phyloP scores from a whole-genome alignment of 176 grass and related monocot species.

The Aegilops umbellulata region DNA sequence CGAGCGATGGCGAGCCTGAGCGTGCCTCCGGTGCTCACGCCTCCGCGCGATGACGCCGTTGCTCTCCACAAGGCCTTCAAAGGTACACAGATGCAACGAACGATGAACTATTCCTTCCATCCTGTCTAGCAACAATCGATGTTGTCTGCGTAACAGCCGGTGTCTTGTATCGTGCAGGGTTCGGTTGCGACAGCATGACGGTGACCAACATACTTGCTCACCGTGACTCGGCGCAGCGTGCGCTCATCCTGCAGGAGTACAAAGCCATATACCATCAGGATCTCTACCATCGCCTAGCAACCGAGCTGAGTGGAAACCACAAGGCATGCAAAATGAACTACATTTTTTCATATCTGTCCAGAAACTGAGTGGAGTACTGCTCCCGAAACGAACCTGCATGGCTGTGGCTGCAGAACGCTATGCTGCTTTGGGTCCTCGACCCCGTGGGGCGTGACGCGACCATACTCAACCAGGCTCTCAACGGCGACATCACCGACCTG shows the following conservation, averaged over 20 bases:
- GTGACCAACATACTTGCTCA: conserved; percentile 74
- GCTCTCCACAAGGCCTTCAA: conserved; percentile 89
- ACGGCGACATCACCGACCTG: conserved; percentile 49
- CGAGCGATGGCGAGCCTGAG: conserved; percentile 59
- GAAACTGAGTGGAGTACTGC: neutral
- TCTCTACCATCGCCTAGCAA: conserved; percentile 48
- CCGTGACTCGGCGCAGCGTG: conserved; percentile 64
- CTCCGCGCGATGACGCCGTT: conserved; percentile 70
- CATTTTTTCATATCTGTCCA: neutral
- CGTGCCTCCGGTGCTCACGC: conserved; percentile 53
- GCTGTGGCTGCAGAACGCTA: conserved; percentile 27
- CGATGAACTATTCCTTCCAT: neutral
- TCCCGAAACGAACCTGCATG: neutral
- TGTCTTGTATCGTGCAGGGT: conserved; percentile 32
- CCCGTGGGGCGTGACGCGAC: conserved; percentile 69
- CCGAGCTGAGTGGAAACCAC: conserved; percentile 69
- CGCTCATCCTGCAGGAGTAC: conserved; percentile 66
- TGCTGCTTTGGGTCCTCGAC: conserved; percentile 85
- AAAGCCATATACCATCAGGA: conserved; percentile 49
- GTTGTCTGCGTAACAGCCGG: neutral
- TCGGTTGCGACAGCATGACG: conserved; percentile 75
- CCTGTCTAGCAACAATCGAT: neutral
- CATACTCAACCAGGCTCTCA: conserved; percentile 56
- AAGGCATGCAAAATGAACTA: conserved; percentile 7
- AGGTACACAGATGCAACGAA: neutral